Conservation (phyloP, 2,329 filamentous ascomycete species). For the Fusarium annulatum region DNA sequence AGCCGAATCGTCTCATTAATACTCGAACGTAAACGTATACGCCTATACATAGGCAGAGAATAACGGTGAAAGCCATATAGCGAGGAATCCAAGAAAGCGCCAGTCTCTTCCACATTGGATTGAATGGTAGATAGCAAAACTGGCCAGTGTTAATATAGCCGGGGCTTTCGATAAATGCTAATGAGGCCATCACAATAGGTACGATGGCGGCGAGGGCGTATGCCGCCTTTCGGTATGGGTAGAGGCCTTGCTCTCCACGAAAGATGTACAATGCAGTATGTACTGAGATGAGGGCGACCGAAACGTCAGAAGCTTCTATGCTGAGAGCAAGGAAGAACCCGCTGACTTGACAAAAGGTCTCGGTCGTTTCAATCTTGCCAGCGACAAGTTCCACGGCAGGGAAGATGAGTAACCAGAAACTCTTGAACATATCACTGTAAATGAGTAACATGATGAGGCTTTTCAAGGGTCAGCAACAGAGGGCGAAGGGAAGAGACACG, state of each 20-base stretch:
- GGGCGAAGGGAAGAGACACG: background rate
- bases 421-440: constrained; percentile 77
- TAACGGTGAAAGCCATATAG: constrained; percentile 73
- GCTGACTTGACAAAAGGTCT: constrained; percentile 72
- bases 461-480: constrained; percentile 11
- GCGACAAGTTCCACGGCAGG: constrained; percentile 67
- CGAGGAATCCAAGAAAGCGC: constrained; percentile 79
- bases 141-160: constrained; percentile 72
- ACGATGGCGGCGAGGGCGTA: constrained; percentile 67
- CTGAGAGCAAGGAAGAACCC: constrained; percentile 75
- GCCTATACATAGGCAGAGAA: constrained; percentile 72
- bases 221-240: constrained; percentile 71
- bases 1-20: constrained; percentile 55
- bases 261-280: constrained; percentile 81
- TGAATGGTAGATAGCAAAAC: constrained; percentile 76
- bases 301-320: constrained; percentile 77
- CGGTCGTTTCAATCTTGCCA: constrained; percentile 61
- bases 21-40: constrained; percentile 76
- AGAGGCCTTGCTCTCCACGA: constrained; percentile 71
- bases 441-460: constrained; percentile 81
- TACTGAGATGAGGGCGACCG: constrained; percentile 77
- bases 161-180: constrained; percentile 70
- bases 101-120: constrained; percentile 75
- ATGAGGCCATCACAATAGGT: constrained; percentile 68
- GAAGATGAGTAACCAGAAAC: constrained; percentile 74